Percentiles rank a stretch among this genome's conserved stretches.
Evolutionary conservation across 345 rosid species (phyloP).

Genomic region (Eucalyptus decipiens): DNA sequence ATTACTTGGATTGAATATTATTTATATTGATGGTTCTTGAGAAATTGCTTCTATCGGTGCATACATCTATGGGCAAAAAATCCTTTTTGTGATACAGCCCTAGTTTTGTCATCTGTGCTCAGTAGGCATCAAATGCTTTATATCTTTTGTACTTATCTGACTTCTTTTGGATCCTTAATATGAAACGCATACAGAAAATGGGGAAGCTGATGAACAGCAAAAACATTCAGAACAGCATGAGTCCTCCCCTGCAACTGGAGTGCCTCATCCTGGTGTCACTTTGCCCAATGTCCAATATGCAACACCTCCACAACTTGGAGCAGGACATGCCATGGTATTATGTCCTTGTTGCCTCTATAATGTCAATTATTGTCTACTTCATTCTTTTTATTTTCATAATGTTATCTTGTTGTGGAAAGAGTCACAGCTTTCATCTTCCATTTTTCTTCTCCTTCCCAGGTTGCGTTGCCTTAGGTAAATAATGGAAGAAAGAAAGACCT

Average conservation of each 20-base stretch:
- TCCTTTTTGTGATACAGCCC: neutral
- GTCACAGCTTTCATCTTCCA: neutral
- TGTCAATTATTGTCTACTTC: neutral
- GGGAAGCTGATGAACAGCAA: constrained; percentile 56
- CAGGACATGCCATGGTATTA: constrained; percentile 53
- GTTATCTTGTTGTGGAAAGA: neutral
- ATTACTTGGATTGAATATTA: neutral
- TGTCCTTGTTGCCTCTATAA: neutral
- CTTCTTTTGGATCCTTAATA: neutral
- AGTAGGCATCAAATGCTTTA: neutral
- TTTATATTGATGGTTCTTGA: neutral
- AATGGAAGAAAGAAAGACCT: neutral
- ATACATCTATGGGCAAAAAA: neutral
- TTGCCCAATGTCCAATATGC: constrained; percentile 36
- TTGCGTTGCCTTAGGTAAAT: neutral
- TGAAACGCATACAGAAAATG: constrained; percentile 26
- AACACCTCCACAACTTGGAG: constrained; percentile 33
- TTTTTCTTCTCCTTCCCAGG: neutral
- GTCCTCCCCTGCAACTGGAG: constrained; percentile 28
- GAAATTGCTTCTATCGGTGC: neutral
- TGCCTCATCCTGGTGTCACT: constrained; percentile 35
- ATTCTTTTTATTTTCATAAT: neutral
- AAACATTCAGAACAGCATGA: constrained; percentile 36
- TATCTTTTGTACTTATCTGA: neutral
- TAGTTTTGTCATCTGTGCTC: neutral